phyloP scores from a whole-genome alignment of 108 stramenopile species.

The Nitzschia sp. region DNA sequence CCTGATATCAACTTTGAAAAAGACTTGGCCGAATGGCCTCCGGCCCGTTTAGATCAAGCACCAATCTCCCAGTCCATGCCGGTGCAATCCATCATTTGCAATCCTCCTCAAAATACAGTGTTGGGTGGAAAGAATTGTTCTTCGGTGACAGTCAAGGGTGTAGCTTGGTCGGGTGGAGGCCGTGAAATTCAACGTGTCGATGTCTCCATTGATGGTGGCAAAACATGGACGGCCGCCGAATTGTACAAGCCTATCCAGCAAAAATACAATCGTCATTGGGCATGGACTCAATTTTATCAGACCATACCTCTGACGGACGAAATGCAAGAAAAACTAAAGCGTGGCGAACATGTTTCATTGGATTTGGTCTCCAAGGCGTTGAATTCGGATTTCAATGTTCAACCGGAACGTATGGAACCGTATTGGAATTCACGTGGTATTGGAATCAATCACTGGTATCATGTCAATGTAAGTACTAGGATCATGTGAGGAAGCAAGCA shows the following conservation, averaged over 20 bases:
- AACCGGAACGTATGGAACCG: slow-evolving; percentile 70
- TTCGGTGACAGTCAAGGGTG: slow-evolving; percentile 64
- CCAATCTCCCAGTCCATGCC: slow-evolving; percentile 67
- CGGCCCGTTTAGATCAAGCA: slow-evolving; percentile 41
- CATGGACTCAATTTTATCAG: slow-evolving; percentile 48
- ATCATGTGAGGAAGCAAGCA: neutral
- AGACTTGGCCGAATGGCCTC: slow-evolving; percentile 51
- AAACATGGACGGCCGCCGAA: slow-evolving; percentile 63
- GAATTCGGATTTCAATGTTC: slow-evolving; percentile 70
- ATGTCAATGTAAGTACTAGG: slow-evolving; percentile 18
- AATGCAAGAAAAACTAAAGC: slow-evolving; percentile 21
- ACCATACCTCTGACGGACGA: slow-evolving; percentile 41
- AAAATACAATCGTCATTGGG: slow-evolving; percentile 39
- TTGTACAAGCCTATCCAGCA: slow-evolving; percentile 37
- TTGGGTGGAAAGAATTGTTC: slow-evolving; percentile 26
- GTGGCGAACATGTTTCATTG: slow-evolving; percentile 38
- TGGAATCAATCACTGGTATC: slow-evolving; percentile 79
- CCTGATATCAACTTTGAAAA: slow-evolving; percentile 53
- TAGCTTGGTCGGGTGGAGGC: slow-evolving; percentile 79
- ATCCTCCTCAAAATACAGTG: slow-evolving; percentile 43
- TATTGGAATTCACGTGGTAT: slow-evolving; percentile 86
- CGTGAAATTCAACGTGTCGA: slow-evolving; percentile 81
- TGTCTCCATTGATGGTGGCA: slow-evolving; percentile 83
- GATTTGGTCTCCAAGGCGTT: slow-evolving; percentile 73
- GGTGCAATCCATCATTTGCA: slow-evolving; percentile 58